A percentile compares a stretch with the other conserved stretches of the same genome.
phyloP scores from a whole-genome alignment of 2,329 filamentous ascomycete species.

The Apiospora malaysiana region DNA sequence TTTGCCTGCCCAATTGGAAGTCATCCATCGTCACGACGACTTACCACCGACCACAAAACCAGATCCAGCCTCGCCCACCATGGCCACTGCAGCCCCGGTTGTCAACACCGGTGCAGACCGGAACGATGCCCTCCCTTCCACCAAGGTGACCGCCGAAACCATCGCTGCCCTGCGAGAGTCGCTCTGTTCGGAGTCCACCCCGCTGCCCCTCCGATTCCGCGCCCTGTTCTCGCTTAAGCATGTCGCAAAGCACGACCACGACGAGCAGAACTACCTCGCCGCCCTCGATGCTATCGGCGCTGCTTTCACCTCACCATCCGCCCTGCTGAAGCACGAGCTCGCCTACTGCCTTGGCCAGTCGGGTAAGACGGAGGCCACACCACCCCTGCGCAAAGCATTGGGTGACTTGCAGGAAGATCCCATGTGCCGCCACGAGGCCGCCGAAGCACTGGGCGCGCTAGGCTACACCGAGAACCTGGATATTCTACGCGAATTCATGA shows the following conservation, averaged over 20 bases:
- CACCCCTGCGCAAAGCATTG: conserved; percentile 75
- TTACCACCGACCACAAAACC: not conserved
- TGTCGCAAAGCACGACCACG: conserved; percentile 74
- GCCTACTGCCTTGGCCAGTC: conserved; percentile 97
- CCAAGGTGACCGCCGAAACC: conserved; percentile 41
- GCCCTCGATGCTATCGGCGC: conserved; percentile 85
- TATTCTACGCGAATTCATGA: conserved; percentile 74
- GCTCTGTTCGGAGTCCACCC: conserved; percentile 78
- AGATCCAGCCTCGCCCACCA: not conserved
- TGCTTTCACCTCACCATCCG: conserved; percentile 82
- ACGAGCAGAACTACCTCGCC: conserved; percentile 54
- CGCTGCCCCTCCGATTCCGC: conserved; percentile 89
- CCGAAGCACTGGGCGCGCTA: conserved; percentile 90
- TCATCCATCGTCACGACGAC: not conserved
- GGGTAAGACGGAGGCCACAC: conserved; percentile 74
- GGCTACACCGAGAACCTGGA: conserved; percentile 76
- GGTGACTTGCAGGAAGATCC: conserved; percentile 82
- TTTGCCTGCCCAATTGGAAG: not conserved
- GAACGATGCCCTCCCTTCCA: not conserved
- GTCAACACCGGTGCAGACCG: not conserved
- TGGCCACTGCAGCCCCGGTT: not conserved
- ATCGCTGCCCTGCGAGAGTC: conserved; percentile 73
- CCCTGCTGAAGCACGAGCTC: conserved; percentile 92
- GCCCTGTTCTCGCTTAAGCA: conserved; percentile 98
- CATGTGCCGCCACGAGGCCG: conserved; percentile 97